Evolutionary conservation across 2,329 filamentous ascomycete species (phyloP).

Genomic region (Seiridium unicorne): DNA sequence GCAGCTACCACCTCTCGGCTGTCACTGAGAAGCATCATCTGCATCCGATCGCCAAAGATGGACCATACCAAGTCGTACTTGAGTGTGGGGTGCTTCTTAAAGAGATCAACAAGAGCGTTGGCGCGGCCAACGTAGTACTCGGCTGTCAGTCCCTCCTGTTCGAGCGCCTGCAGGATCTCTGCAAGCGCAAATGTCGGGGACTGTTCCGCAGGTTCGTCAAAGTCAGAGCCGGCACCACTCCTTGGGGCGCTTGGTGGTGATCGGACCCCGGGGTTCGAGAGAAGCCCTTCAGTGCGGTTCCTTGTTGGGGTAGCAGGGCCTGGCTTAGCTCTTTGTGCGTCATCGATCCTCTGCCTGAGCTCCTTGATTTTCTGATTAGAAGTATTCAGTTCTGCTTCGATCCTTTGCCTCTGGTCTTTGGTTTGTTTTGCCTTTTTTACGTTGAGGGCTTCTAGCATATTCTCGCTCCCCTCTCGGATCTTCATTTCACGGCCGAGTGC

Average conservation of each 20-base stretch:
- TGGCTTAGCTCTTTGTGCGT: conserved; percentile 51
- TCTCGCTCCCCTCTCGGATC: conserved; percentile 97
- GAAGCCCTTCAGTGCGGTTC: conserved; percentile 45
- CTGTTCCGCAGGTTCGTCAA: conserved; percentile 61
- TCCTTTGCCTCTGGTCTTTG: conserved; percentile 75
- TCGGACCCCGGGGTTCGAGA: conserved; percentile 46
- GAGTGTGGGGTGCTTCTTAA: conserved; percentile 86
- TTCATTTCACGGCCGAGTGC: conserved; percentile 93
- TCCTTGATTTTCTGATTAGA: conserved; percentile 74
- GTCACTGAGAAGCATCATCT: conserved; percentile 93
- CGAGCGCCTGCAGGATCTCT: conserved; percentile 86
- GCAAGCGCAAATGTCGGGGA: conserved; percentile 89
- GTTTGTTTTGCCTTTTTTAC: conserved; percentile 94
- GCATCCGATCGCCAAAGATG: conserved; percentile 88
- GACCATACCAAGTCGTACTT: conserved; percentile 98
- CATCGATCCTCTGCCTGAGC: conserved; percentile 59
- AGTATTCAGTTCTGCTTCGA: conserved; percentile 85
- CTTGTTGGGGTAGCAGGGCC: conserved; percentile 51
- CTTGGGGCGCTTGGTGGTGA: conserved; percentile 57
- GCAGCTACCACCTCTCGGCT: conserved; percentile 94
- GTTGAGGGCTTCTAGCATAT: conserved; percentile 92
- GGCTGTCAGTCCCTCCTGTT: conserved; percentile 80
- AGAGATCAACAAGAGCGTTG: conserved; percentile 92
- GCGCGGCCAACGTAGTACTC: conserved; percentile 95
- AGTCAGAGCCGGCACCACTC: conserved; percentile 58